phyloP scores from a whole-genome alignment of 2,329 filamentous ascomycete species.

The Camillea tinctor region DNA sequence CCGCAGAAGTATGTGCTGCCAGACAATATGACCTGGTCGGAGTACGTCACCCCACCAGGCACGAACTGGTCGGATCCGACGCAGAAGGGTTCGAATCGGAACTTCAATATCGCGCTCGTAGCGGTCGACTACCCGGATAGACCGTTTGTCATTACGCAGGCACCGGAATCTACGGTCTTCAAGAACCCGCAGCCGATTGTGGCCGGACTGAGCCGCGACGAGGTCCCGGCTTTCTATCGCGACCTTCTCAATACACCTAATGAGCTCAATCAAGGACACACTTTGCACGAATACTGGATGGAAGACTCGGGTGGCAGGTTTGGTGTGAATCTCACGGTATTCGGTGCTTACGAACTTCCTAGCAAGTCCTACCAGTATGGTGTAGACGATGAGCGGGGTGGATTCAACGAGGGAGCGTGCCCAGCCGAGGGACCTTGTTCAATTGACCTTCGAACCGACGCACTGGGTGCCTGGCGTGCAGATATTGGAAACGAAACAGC shows the following conservation, averaged over 20 bases:
- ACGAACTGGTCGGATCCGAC: conserved; percentile 48
- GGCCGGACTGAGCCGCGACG: conserved; percentile 40
- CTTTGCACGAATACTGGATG: conserved; percentile 59
- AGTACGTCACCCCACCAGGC: conserved; percentile 46
- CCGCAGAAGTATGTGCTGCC: conserved; percentile 53
- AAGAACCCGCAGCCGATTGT: conserved; percentile 47
- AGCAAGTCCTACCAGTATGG: conserved; percentile 49
- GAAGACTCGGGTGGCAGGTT: conserved; percentile 52
- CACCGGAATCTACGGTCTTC: conserved; percentile 47
- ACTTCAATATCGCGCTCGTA: conserved; percentile 57
- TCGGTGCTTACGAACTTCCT: conserved; percentile 51
- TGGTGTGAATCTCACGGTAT: conserved; percentile 52
- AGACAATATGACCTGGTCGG: conserved; percentile 52
- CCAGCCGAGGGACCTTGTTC: conserved; percentile 42
- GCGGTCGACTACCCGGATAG: conserved; percentile 50
- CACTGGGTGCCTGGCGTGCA: conserved; percentile 46
- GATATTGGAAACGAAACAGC: conserved; percentile 52
- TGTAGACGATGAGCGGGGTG: conserved; percentile 38
- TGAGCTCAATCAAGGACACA: conserved; percentile 50
- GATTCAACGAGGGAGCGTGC: conserved; percentile 49
- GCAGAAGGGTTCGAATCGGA: conserved; percentile 44
- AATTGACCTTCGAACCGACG: conserved; percentile 48
- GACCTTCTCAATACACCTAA: conserved; percentile 50
- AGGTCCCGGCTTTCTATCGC: conserved; percentile 50
- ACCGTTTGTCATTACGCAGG: conserved; percentile 48